Base-by-base conservation (phyloP, 2,329 filamentous ascomycete genomes). In the Didymella arachidicola region DNA sequence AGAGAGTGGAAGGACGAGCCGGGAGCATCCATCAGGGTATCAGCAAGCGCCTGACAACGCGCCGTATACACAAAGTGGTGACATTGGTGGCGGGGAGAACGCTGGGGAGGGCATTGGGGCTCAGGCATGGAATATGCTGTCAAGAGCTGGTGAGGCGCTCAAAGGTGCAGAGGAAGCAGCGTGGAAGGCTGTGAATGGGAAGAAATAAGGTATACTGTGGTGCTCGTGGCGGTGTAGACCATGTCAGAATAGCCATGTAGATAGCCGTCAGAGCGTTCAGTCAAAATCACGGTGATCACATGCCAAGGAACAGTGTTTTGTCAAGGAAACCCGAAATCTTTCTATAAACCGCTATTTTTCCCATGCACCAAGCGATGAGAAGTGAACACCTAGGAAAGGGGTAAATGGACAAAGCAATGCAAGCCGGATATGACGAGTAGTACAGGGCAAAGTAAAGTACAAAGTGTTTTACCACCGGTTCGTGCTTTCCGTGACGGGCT, bases 21-120 rank as follows among this genome's bases (percentile, higher is more conserved):
- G 78, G 36, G 75, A 78, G 58, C 79, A 81, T 60, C 81, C 81
- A 22, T 78, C 80, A 0, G 80, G 81, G 12, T 84, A 84, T 66
- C 68, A 77, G 53, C 82, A 84, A 61, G 79, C 81, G 57, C 70
- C 66, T 29, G 77, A 63, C 73, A 79, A 76, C 52, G 65, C 69
- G 19, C 69, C 69, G 22, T 74, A 73, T 53, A 79, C 79, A 18
- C 72, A 74, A 30, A 79, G 81, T 61, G 79, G 71, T 75, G 61
- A 74, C 62, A 65, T 66, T 75, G 62, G 72, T 69, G 58, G 62
- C 62, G 39, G 66, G 63, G 61, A 60, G 30, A 70, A 71, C 36
- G 65, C 39, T 43, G 63, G 56, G 38, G 69, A 70, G 26, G 70
- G 68, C 8, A 71, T 75, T 10, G 76, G 72, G 22, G 67, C 66